These are phyloP conservation scores for Myrica gale DNA, from an alignment of 306 rosid genomes.

Conservation along the genomic window DNA sequence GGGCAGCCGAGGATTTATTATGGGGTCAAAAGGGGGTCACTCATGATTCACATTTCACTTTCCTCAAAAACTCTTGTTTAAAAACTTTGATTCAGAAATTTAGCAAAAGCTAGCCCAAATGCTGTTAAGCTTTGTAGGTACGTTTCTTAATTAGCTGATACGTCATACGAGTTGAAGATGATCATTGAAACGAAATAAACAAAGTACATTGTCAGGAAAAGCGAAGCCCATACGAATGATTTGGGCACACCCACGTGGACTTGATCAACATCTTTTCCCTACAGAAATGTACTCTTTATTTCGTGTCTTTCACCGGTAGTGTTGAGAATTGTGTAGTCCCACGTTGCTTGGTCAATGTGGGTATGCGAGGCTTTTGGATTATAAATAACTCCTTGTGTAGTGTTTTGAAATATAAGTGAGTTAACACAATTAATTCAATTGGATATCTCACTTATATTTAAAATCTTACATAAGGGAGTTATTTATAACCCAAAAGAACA, in stretches of 20 bases:
- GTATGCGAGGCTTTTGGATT: too few species aligned
- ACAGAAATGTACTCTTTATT: slow-evolving; percentile 4
- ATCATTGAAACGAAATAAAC: slow-evolving; percentile 18
- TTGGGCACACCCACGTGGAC: slow-evolving; percentile 63
- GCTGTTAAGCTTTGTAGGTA: neutral
- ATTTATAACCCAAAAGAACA: too few species aligned
- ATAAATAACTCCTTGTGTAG: too few species aligned
- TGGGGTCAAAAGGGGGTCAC: slow-evolving; percentile 1
- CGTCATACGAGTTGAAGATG: slow-evolving; percentile 10
- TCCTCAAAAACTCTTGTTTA: neutral
- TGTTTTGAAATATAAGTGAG: too few species aligned
- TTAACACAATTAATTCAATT: too few species aligned
- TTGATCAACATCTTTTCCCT: slow-evolving; percentile 27
- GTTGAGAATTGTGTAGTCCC: too few species aligned
- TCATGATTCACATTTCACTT: slow-evolving; percentile 22
- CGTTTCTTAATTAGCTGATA: neutral
- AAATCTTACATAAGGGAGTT: too few species aligned
- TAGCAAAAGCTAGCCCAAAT: neutral
- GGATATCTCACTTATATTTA: too few species aligned
- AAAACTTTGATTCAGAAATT: neutral
- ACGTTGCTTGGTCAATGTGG: too few species aligned
- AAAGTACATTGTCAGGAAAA: slow-evolving; percentile 37
- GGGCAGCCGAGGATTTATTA: slow-evolving; percentile 30
- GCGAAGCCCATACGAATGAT: slow-evolving; percentile 58
- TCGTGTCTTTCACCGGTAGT: slow-evolving; percentile 18